Percentiles rank a stretch among this genome's conserved stretches.
Conservation (phyloP, 208 protist species). For the Leishmania lainsoni region DNA sequence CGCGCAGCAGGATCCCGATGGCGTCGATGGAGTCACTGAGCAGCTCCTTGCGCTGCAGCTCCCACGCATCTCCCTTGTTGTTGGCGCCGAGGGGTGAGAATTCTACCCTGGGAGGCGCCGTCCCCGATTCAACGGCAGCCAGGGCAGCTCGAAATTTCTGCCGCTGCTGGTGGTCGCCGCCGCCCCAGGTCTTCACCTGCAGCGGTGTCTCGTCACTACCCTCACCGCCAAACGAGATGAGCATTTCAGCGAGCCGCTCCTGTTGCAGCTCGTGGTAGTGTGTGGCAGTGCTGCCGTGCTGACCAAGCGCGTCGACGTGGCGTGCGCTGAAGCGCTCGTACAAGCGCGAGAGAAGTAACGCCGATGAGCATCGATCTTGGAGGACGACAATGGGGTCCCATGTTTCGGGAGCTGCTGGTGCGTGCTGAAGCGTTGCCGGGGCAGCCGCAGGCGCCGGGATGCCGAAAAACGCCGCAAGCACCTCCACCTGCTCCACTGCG, state of each 20-base stretch:
- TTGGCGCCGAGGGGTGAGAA: neutral
- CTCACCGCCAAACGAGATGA: neutral
- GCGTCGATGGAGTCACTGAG: slow-evolving; percentile 46
- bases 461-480: slow-evolving; percentile 57
- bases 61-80: neutral
- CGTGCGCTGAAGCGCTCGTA: slow-evolving; percentile 45
- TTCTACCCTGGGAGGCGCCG: neutral
- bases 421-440: neutral
- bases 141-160: neutral
- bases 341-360: slow-evolving; percentile 58
- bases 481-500: slow-evolving; percentile 44
- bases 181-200: neutral
- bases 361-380: slow-evolving; percentile 49
- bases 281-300: slow-evolving; percentile 18
- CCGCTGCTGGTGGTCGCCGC: neutral
- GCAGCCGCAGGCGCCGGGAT: slow-evolving; percentile 26
- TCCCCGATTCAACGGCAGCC: neutral
- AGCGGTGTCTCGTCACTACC: neutral
- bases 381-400: slow-evolving; percentile 30
- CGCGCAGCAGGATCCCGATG: slow-evolving; percentile 54
- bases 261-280: slow-evolving; percentile 20
- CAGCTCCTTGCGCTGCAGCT: slow-evolving; percentile 28
- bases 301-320: slow-evolving; percentile 38
- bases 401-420: neutral
- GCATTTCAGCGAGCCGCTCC: slow-evolving; percentile 6